Percentiles rank a stretch among this genome's conserved stretches.
Conservation (phyloP, 129 eudicot genomes). For the Solidago caesia region DNA sequence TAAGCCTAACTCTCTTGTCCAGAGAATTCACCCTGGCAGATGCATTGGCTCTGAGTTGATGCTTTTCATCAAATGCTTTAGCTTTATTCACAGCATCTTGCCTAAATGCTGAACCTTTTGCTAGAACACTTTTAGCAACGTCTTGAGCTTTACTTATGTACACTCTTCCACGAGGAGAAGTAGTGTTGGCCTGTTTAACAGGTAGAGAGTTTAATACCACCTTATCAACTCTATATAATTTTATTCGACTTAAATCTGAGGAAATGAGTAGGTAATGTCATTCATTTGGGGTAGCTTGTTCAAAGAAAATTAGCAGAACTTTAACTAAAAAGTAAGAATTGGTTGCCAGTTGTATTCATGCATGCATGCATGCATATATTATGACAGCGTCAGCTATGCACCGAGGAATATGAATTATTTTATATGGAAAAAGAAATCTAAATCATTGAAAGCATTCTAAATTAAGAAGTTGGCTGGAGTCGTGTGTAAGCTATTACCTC, state of each 20-base stretch:
- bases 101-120: conserved; percentile 86
- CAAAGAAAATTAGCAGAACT: background rate
- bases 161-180: conserved; percentile 64
- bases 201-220: background rate
- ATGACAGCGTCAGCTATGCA: background rate
- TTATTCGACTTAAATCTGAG: background rate
- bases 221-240: background rate
- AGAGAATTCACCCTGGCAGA: conserved; percentile 79
- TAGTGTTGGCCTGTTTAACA: conserved; percentile 47
- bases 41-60: conserved; percentile 82
- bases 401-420: background rate
- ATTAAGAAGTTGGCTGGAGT: background rate
- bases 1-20: conserved; percentile 79
- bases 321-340: background rate
- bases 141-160: conserved; percentile 91
- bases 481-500: conserved; percentile 46
- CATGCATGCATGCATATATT: background rate
- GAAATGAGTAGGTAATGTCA: background rate
- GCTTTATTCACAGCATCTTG: conserved; percentile 95
- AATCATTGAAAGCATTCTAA: background rate
- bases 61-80: conserved; percentile 94
- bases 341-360: background rate
- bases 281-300: conserved; percentile 12
- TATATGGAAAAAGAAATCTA: background rate
- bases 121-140: conserved; percentile 79